phyloP scores from a whole-genome alignment of 1,284 basidiomycete species.

The Takashimella tepidaria region DNA sequence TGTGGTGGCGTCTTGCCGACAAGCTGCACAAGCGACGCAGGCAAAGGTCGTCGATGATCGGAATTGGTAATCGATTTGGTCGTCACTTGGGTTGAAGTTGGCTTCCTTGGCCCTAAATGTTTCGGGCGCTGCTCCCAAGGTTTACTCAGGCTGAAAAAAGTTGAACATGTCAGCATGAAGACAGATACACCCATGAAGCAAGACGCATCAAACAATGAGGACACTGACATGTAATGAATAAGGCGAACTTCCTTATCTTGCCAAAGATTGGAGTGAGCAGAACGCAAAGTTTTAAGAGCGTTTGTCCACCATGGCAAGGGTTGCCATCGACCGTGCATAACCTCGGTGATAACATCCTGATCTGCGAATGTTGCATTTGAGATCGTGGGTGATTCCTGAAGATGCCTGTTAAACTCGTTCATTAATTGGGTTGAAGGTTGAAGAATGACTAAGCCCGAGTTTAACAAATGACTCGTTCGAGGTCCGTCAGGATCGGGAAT shows the following conservation, averaged over 20 bases:
- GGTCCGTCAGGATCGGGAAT: constrained; percentile 55
- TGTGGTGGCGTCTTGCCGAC: constrained; percentile 26
- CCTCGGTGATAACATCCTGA: constrained; percentile 80
- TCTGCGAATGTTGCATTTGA: constrained; percentile 77
- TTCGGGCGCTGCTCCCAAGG: constrained; percentile 39
- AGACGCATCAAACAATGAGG: not conserved
- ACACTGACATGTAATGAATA: constrained; percentile 47
- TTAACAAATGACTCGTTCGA: constrained; percentile 71
- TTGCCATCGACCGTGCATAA: constrained; percentile 59
- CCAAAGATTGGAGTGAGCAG: constrained; percentile 48
- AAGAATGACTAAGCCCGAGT: constrained; percentile 82
- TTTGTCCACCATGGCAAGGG: constrained; percentile 51
- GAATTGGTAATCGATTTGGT: not conserved
- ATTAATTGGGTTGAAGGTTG: constrained; percentile 58
- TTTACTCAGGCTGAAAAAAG: constrained; percentile 40
- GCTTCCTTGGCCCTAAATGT: not conserved
- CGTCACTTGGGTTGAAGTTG: not conserved
- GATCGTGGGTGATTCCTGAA: constrained; percentile 65
- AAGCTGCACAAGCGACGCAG: constrained; percentile 24
- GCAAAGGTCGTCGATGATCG: constrained; percentile 17
- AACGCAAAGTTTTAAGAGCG: constrained; percentile 49
- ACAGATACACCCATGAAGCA: not conserved
- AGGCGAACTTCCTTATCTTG: constrained; percentile 46
- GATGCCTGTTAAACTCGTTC: constrained; percentile 55
- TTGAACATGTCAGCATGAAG: not conserved